Base-by-base conservation (phyloP, 2,329 filamentous ascomycete genomes). In the Pyrenochaeta sp. region DNA sequence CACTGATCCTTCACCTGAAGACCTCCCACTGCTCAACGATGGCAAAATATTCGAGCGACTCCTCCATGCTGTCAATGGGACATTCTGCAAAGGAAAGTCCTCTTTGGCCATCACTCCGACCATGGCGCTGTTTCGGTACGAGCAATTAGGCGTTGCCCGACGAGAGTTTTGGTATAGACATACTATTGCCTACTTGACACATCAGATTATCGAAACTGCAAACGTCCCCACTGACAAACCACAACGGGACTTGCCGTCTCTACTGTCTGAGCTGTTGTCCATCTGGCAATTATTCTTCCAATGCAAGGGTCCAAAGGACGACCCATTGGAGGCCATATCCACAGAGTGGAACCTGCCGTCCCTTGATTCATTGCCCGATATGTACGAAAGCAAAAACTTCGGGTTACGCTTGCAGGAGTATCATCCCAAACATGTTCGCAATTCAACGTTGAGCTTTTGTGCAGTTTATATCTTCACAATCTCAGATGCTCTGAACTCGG, bases 261-360 rank as follows among this genome's bases (percentile, higher is more conserved):
- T 67, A 26, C 41, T 67, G 2, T 28, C 34, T 4, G 68, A 71
- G 48, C 53, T 71, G 3, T 24, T 68, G 7, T 63, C 63, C 3
- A 41, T 70, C 6, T 71, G 67, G 67, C 58, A 55, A 14, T 35
- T 70, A 13, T 63, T 69, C 41, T 68, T 70, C 36, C 65, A 69
- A 32, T 61, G 54, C 35, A 58, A 60, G 43, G 64, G 60, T 15
- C 18, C 18, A 14, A 37, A 44, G 5, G 41, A 46, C 13, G 41
- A 44, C 6, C 17, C 53, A 7, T 19, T 66, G 13, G 43, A 66
- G 11, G 42, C 54, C 3, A 48, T 66, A 26, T 58, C 38, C 19
- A 17, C 44, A 3, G 44, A 61, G 4, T 71, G 67, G 67, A 51
- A 52, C 4, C 10, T 69, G 9, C 60, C 62, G n/a, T 19, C 45